Percentiles rank a stretch among this genome's conserved stretches.
phyloP scores from a whole-genome alignment of 306 rosid species.

The Cajanus cajan region DNA sequence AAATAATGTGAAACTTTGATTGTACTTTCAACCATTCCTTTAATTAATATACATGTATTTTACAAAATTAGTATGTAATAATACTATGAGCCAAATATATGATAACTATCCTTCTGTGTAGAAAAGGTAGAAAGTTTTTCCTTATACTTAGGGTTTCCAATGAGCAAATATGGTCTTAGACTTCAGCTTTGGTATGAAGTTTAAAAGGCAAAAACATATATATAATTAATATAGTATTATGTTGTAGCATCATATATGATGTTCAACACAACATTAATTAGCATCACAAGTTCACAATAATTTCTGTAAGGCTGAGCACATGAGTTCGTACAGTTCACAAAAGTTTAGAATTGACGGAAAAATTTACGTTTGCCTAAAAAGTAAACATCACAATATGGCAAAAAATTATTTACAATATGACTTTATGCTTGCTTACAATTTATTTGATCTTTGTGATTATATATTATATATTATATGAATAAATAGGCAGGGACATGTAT shows the following conservation, averaged over 20 bases:
- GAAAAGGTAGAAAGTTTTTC: not conserved
- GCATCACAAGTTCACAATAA: not conserved
- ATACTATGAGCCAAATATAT: not conserved
- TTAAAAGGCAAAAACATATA: not conserved
- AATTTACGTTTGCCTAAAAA: not conserved
- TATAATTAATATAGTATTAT: not conserved
- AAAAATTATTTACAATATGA: not conserved
- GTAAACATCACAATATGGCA: not conserved
- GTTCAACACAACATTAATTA: not conserved
- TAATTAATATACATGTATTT: no score
- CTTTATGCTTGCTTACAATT: not conserved
- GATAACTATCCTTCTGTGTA: not conserved
- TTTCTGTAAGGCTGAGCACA: not conserved
- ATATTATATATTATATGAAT: not conserved
- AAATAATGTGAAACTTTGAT: no score
- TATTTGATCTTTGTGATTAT: not conserved
- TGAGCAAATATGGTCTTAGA: not conserved
- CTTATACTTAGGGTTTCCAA: not conserved
- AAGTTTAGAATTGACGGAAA: not conserved
- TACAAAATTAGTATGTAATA: not conserved
- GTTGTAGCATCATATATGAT: not conserved
- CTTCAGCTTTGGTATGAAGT: not conserved
- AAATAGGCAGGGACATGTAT: not conserved
- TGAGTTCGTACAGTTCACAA: not conserved
- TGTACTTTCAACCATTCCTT: no score